Base-by-base conservation (phyloP, 2,329 filamentous ascomycete species). In the Samsoniella hepiali region DNA sequence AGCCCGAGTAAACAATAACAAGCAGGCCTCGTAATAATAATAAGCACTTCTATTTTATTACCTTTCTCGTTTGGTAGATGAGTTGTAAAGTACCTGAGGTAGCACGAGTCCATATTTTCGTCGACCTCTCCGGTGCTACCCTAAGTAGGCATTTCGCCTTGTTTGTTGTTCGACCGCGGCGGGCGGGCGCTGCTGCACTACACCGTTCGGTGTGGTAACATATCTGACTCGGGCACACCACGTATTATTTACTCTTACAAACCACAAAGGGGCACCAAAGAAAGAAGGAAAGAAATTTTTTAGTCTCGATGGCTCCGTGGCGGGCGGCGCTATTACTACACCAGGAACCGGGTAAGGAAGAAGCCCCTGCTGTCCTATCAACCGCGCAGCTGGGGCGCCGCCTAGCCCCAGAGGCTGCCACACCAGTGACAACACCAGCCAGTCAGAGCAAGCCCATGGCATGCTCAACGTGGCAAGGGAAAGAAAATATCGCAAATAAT, bases 1-100 rank as follows among this genome's bases (percentile, higher is more conserved):
- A 42, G 47, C 29, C 45, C 45, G 47, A 51, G 57, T 60, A 60
- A 60, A 51, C 45, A 60, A 51, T 42, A 60, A 51, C 54, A 44
- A 55, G n/a, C n/a, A 49, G 22, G 22, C 22, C 8, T 13, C 45
- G 38, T 40, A 22, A 22, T 22, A 22, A 22, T 22, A 22, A 22
- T 22, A 40, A 40, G 38, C 38, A 40, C 38, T 40, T 11, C 22
- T 22, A 22, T 22, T 22, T 22, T 22, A 22, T 22, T 22, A 22
- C 22, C 22, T 22, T 22, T 22, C 22, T 22, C 22, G 22, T 22
- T 22, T 22, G 38, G 11, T 40, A 40, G 13, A 13, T 40, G 5
- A 13, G 38, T 13, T 5, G 13, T 5, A 40, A 40, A 40, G 38
- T 40, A 13, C 22, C 22, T 22, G 22, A 22, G 22, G 22, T 22